phyloP scores from a whole-genome alignment of 1,284 basidiomycete genomes.

The Malassezia restricta region DNA sequence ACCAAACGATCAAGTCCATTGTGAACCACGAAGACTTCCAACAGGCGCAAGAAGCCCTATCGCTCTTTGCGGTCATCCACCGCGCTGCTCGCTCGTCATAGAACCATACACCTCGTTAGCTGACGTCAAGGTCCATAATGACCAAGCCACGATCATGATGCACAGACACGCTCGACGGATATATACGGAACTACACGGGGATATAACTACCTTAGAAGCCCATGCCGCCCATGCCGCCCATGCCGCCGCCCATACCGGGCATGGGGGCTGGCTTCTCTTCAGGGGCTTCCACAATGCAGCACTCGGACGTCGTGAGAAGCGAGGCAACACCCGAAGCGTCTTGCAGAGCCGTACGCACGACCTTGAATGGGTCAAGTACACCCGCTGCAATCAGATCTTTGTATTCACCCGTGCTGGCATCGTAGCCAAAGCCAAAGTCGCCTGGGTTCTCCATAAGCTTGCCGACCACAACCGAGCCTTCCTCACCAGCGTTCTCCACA shows the following conservation, averaged over 20 bases:
- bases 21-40: constrained; percentile 6
- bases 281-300: constrained; percentile 76
- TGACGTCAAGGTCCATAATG: too few species aligned
- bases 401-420: constrained; percentile 79
- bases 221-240: constrained; percentile 47
- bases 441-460: constrained; percentile 47
- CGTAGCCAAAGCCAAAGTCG: constrained; percentile 58
- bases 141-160: background rate
- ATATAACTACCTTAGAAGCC: constrained; percentile 23
- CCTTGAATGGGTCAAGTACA: constrained; percentile 58
- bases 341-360: constrained; percentile 40
- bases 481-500: constrained; percentile 87
- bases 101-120: too few species aligned
- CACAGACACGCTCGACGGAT: too few species aligned
- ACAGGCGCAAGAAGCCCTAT: constrained; percentile 1
- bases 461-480: constrained; percentile 83
- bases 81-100: background rate
- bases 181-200: too few species aligned
- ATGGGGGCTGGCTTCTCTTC: constrained; percentile 59
- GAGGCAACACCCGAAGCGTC: constrained; percentile 56
- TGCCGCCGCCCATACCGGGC: constrained; percentile 37
- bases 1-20: background rate
- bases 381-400: constrained; percentile 86
- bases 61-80: background rate
- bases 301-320: constrained; percentile 83